Base-by-base conservation (phyloP, 768 basidiomycete species). In the Dioszegia crocea region DNA sequence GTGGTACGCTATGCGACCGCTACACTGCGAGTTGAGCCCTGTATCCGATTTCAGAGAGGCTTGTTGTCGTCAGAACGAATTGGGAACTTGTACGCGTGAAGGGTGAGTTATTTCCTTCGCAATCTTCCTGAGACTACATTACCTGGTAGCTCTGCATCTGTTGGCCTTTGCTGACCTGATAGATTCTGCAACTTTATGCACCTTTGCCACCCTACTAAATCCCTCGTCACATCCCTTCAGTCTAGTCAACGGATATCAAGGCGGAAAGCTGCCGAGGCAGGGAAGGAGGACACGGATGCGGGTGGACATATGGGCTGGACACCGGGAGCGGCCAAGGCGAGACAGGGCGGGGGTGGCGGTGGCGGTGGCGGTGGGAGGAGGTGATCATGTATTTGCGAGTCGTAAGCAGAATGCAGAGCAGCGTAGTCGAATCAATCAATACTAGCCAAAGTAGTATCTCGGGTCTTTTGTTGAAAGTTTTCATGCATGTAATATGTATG, bases 141-240 rank as follows among this genome's bases (percentile, higher is more conserved):
- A n/a, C n/a, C n/a, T n/a, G n/a, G n/a, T 33, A 33, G 33, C 8
- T 33, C 33, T 33, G 33, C 33, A 33, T 6, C 14, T 33, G 33
- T 14, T 33, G 8, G 14, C 33, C 14, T 33, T 6, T 33, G 36
- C 51, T 53, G 54, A 53, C 39, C 3, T 12, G 10, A 2, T 29
- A 92, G 92, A 2, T 97, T 96, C 80, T 98, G 94, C 79, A 98
- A 99, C 78, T 99, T 99, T 74, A 96, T 97, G 91, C 93, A 97
- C 79, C 81, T 97, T 31, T 86, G 90, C 14, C 82, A 91, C 21
- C 89, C 93, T 4, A 88, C 91, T 29, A 85, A 87, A 72, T 85
- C 89, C 11, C 83, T 96, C 12, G 88, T 90, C 2, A 84, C 83
- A 43, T 84, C 87, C 8, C 80, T 97, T 54, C 84, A 85, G 17